Evolutionary conservation across 352 stramenopile species (phyloP), one percentile per base, ranked within the genome.

Genomic region (Pythium oligandrum): DNA sequence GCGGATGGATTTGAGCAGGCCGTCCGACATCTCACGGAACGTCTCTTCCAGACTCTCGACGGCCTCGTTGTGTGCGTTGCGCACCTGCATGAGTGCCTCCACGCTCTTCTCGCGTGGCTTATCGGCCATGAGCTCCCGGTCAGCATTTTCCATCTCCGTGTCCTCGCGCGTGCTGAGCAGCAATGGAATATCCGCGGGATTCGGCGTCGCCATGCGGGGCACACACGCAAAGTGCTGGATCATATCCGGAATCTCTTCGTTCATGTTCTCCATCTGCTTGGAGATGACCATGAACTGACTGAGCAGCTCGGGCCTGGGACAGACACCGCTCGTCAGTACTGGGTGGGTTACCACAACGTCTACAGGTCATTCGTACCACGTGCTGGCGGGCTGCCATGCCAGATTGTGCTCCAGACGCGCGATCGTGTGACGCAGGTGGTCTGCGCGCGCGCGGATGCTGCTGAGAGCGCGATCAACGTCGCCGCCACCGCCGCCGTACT

Each of bases 251-350:
- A 93, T 88, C 50, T 93, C 83, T 31, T 93, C 80, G 61, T 91
- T 89, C 73, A 93, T 93, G 64, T 93, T 93, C 66, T 93, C 83
- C 30, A 93, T 63, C 57, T 93, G 83, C 63, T 93, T 93, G 47
- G 83, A 77, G 51, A 93, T 89, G 39, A 93, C 83, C 75, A 90
- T 86, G 61, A 86, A 93, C 66, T 93, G 81, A 50, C 83, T 88
- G 44, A 93, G 60, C 38, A 91, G 70, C 58, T 93, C 80, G 1
- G 83, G 83, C 80, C 80, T 90, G 44, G 5, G 6, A n/a, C 6
- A 42, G 12, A 12, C 38, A 12, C 7, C 7, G 7, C 7, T 12
- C 38, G 12, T 42, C 38, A 42, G 38, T 42, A 8, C 12, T 12
- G 38, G 7, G 12, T 42, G 38, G 7, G 7, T 12, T 42, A 42